phyloP scores from a whole-genome alignment of 2,329 filamentous ascomycete species.

The Aphanocladium album region DNA sequence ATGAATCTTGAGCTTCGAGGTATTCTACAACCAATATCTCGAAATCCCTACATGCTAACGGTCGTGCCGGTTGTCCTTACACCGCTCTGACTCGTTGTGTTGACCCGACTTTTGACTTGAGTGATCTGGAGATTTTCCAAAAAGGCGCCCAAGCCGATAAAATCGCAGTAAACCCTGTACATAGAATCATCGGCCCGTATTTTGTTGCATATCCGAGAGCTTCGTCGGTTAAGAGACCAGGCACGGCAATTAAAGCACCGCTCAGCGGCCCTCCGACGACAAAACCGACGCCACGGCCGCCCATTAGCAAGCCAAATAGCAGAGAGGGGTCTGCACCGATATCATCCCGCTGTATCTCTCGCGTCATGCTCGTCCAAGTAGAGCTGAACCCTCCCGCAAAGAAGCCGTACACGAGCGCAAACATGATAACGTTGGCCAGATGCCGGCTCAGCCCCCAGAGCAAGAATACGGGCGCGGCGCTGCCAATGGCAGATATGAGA shows the following conservation, averaged over 20 bases:
- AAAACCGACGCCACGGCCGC: conserved; percentile 26
- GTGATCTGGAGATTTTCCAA: conserved; percentile 28
- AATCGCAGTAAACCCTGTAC: conserved; percentile 26
- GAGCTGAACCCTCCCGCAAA: conserved; percentile 59
- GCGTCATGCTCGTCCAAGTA: conserved; percentile 53
- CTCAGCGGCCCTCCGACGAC: conserved; percentile 25
- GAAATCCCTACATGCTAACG: no score
- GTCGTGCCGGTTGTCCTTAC: no score
- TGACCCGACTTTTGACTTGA: neutral
- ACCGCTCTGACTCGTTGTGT: neutral
- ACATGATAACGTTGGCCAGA: conserved; percentile 49
- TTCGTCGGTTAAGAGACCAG: conserved; percentile 20
- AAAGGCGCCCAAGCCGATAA: conserved; percentile 27
- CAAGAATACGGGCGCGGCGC: conserved; percentile 50
- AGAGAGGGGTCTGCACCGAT: conserved; percentile 22
- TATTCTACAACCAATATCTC: no score
- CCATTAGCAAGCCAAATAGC: conserved; percentile 27
- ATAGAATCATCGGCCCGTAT: conserved; percentile 30
- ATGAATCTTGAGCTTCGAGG: no score
- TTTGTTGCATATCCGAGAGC: conserved; percentile 26
- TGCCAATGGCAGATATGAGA: conserved; percentile 50
- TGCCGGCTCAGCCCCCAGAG: conserved; percentile 54
- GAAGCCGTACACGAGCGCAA: conserved; percentile 57
- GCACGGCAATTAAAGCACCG: conserved; percentile 24
- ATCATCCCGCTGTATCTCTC: conserved; percentile 29